A percentile compares a stretch with the other conserved stretches of the same genome.
phyloP scores from a whole-genome alignment of 2,329 filamentous ascomycete genomes.

The Fusarium solani-melongenae region DNA sequence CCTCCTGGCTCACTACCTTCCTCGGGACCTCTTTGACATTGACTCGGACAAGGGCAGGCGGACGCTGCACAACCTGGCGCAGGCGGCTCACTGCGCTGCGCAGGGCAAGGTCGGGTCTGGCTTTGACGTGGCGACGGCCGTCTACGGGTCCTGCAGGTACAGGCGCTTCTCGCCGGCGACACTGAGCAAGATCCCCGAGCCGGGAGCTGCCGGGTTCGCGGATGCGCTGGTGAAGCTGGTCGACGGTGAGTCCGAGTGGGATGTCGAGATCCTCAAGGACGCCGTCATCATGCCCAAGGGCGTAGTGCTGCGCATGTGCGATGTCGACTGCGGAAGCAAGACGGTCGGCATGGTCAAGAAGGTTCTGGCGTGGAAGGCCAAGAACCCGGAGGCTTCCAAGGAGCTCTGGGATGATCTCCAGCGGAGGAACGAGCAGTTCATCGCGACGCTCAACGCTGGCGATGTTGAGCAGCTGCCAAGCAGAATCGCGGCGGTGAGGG shows the following conservation, averaged over 20 bases:
- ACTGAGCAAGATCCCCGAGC: conserved; percentile 73
- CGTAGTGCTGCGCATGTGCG: conserved; percentile 88
- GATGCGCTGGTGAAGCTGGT: conserved; percentile 73
- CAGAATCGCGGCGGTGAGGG: conserved; percentile 64
- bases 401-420: conserved; percentile 82
- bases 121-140: conserved; percentile 93
- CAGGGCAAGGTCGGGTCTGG: conserved; percentile 97
- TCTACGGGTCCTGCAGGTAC: conserved; percentile 92
- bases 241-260: conserved; percentile 75
- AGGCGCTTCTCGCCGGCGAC: conserved; percentile 88
- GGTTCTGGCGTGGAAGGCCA: conserved; percentile 83
- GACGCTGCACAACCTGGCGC: conserved; percentile 89
- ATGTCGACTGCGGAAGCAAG: conserved; percentile 93
- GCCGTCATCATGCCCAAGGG: conserved; percentile 77
- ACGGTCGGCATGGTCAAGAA: conserved; percentile 97
- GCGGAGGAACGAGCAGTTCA: conserved; percentile 76
- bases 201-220: conserved; percentile 74
- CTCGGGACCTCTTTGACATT: conserved; percentile 66
- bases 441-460: conserved; percentile 67
- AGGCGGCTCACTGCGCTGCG: conserved; percentile 92
- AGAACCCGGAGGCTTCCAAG: conserved; percentile 72
- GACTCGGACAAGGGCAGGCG: conserved; percentile 62
- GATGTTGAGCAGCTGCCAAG: conserved; percentile 55
- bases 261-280: conserved; percentile 78
- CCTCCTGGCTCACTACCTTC: conserved; percentile 80